Percentiles rank a stretch among this genome's conserved stretches.
phyloP scores from a whole-genome alignment of 192 early-diverging fungal species.

The Borealophlyctis nickersoniae region DNA sequence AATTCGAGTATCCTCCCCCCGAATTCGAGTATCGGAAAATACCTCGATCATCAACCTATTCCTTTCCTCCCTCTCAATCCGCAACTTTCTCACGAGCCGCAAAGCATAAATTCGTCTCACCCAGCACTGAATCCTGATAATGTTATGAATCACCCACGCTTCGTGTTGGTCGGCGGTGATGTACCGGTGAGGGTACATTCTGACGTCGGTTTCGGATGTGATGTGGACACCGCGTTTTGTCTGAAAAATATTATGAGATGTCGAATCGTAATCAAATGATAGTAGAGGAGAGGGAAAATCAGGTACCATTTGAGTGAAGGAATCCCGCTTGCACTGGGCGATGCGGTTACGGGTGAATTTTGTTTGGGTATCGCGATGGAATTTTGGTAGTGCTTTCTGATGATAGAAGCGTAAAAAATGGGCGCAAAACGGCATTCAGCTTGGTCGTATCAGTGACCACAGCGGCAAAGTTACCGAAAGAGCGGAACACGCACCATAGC shows the following conservation, averaged over 20 bases:
- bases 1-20: background rate
- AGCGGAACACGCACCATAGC: conserved; percentile 30
- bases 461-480: background rate
- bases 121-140: conserved; percentile 55
- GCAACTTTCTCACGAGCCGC: conserved; percentile 30
- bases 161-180: conserved; percentile 42
- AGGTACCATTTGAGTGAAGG: conserved; percentile 55
- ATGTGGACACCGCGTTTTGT: conserved; percentile 42
- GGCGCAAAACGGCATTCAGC: too few relatives aligned
- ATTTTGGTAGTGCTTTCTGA: conserved; percentile 21
- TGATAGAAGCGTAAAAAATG: conserved; percentile 16
- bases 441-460: too few relatives aligned
- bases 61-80: conserved; percentile 31
- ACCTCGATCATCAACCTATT: conserved; percentile 37
- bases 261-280: background rate
- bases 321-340: conserved; percentile 37
- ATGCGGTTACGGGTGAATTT: conserved; percentile 40
- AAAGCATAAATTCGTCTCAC: conserved; percentile 40
- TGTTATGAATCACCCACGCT: conserved; percentile 26
- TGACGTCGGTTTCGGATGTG: conserved; percentile 34
- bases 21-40: background rate
- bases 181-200: conserved; percentile 37
- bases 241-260: conserved; percentile 18
- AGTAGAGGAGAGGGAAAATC: too few relatives aligned
- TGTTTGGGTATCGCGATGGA: conserved; percentile 58